Conservation (phyloP, 2,329 filamentous ascomycete species). For the Parastagonospora nodorum region DNA sequence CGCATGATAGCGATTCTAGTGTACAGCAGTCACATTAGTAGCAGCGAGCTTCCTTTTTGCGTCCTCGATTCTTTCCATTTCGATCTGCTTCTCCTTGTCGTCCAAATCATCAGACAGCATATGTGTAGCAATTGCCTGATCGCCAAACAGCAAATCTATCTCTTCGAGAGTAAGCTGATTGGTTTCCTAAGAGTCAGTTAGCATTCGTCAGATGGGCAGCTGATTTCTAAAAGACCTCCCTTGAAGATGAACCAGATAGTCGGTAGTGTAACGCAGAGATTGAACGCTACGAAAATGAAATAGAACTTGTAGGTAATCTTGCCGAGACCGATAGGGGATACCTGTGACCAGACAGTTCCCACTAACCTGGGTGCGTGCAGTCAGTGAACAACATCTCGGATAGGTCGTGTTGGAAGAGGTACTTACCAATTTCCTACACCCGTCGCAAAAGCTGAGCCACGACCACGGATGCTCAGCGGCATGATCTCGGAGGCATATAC, state of each 20-base stretch:
- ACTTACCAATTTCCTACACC: conserved; percentile 61
- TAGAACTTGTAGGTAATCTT: conserved; percentile 61
- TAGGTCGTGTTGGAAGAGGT: too few species aligned
- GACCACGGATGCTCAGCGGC: conserved; percentile 67
- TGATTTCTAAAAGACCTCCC: conserved; percentile 15
- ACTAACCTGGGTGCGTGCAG: conserved; percentile 42
- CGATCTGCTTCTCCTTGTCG: conserved; percentile 28
- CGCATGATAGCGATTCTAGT: conserved; percentile 1
- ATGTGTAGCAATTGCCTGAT: conserved; percentile 50
- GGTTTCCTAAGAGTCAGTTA: conserved; percentile 34
- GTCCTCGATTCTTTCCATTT: conserved; percentile 26
- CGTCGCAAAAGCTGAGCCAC: conserved; percentile 63
- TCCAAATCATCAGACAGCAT: conserved; percentile 53
- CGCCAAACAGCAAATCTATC: conserved; percentile 63
- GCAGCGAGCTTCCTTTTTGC: conserved; percentile 23
- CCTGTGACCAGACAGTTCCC: conserved; percentile 63
- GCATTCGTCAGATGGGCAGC: not conserved
- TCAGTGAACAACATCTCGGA: too few species aligned
- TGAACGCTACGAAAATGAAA: conserved; percentile 62
- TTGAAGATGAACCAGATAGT: conserved; percentile 59
- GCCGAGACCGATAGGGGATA: conserved; percentile 58
- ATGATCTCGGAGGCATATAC: conserved; percentile 68
- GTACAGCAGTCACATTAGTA: conserved; percentile 16
- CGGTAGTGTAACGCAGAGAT: conserved; percentile 50
- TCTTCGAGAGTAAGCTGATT: conserved; percentile 59